Conservation (phyloP, 805 yeast species). For the Cephaloascus fragrans region DNA sequence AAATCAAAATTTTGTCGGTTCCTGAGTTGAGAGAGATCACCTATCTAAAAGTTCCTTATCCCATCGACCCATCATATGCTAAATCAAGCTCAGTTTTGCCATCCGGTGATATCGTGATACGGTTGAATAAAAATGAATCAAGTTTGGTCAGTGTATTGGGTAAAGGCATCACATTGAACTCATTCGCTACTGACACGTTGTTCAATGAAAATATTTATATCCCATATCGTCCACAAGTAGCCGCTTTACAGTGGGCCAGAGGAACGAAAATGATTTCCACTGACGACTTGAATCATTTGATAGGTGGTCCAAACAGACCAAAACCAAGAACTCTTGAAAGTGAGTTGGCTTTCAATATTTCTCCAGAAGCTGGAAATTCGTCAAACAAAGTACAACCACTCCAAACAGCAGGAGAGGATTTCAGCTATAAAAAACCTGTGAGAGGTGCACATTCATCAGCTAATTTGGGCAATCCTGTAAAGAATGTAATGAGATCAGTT, state of each 20-base stretch:
- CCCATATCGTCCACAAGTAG: slow-evolving; percentile 73
- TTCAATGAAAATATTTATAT: slow-evolving; percentile 60
- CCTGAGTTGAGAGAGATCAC: slow-evolving; percentile 58
- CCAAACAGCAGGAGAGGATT: slow-evolving; percentile 9
- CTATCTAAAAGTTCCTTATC: slow-evolving; percentile 32
- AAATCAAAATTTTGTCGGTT: slow-evolving; percentile 36
- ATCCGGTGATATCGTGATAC: slow-evolving; percentile 48
- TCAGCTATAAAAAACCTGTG: slow-evolving; percentile 37
- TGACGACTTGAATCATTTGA: slow-evolving; percentile 51
- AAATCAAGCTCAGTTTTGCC: slow-evolving; percentile 35
- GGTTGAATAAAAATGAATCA: slow-evolving; percentile 47
- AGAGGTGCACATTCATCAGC: slow-evolving; percentile 12
- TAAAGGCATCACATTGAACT: slow-evolving; percentile 17
- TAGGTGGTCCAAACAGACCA: slow-evolving; percentile 71
- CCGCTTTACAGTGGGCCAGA: slow-evolving; percentile 78
- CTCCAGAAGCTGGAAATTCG: slow-evolving; percentile 31
- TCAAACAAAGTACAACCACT: slow-evolving; percentile 13
- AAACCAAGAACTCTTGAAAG: slow-evolving; percentile 51
- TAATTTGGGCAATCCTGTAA: slow-evolving; percentile 2
- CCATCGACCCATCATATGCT: slow-evolving; percentile 27
- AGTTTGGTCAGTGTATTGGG: slow-evolving; percentile 42
- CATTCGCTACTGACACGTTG: slow-evolving; percentile 38
- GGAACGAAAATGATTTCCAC: slow-evolving; percentile 58
- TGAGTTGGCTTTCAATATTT: slow-evolving; percentile 35
- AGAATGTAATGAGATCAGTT: slow-evolving; percentile 31